Base-by-base conservation (phyloP, 179 eudicot species). In the Patellifolia procumbens region DNA sequence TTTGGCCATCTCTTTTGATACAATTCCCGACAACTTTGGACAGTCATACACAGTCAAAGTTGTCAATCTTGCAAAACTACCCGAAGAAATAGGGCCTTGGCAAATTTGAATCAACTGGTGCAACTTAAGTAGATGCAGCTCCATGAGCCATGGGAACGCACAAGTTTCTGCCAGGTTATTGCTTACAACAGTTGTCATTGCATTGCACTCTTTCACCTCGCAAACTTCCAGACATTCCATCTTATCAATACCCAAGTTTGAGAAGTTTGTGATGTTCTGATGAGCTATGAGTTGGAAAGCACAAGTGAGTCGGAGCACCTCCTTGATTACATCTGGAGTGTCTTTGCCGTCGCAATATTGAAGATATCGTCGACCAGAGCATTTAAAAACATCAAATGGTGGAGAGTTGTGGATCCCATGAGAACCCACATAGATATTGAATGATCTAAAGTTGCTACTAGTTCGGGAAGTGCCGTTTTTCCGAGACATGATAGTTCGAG, bases 201-300 rank as follows among this genome's bases (percentile, higher is more conserved):
- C 43, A 15, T 48, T 67, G 58, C 85, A 82, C 8, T 55, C 72
- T 67, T 76, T 39, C 6, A 82, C 74, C 51, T 59, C 39, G n/a
- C 80, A 82, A n/a, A 79, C 59, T 75, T 82, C 80, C 63, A 82
- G 32, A 46, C 67, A 4, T 58, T 66, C 37, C 80, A 79, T 79
- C n/a, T 22, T 62, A 35, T 72, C 78, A 31, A 79, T 49, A 29
- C 80, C 80, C 26, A 82, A 72, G 26, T 64, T 70, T 6, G 82
- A 79, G 24, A 82, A 72, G 11, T 26, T 49, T 16, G 34, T 31
- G 46, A 76, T 61, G 56, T 34, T 37, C 45, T 66, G 74, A 31
- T 82, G 85, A 39, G 39, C 70, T 29, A 82, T 76, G 42, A 79
- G 71, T 67, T 79, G 74, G 46, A 82, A 82, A 58, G 72, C 80